Base-by-base conservation (phyloP, 2,329 filamentous ascomycete genomes). In the Tricladium varicosporioides region DNA sequence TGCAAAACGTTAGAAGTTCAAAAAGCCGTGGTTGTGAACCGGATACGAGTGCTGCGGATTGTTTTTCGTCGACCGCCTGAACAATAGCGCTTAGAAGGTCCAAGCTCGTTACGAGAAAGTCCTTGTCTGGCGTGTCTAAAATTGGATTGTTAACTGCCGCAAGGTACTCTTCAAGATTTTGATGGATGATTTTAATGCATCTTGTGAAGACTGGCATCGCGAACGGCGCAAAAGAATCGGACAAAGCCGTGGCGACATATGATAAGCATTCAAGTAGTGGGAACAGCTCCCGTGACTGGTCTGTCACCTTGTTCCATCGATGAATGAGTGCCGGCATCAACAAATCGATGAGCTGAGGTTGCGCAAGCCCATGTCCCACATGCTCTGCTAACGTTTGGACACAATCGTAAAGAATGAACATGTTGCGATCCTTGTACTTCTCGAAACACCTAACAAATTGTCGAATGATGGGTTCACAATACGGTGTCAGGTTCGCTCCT, bases 331-430 rank as follows among this genome's bases (percentile, higher is more conserved):
- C 91, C 19, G 94, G 92, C 93, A 99, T 97, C 58, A 99, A 80
- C 64, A 91, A 81, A 61, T 88, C 83, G 43, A 92, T 86, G n/a
- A 96, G 82, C 52, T 92, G 84, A 5, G 88, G 88, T 60, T 85
- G 81, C n/a, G 91, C 88, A 63, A 99, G 79, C 33, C 88, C 85
- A 5, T 87, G 85, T 10, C 91, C 92, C 54, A 97, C 88, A 69
- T 91, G 88, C 73, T 99, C 94, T 2, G 94, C 94, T 56, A 99
- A 79, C 0, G 94, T 99, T 76, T 99, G 94, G 33, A 99, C 91
- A 72, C 94, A 97, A 75, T 99, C 94, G 76, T 99, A 99, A 33
- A 99, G 83, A 54, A 97, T 95, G 76, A 95, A 97, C 85, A 97
- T 97, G 76, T 99, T 99, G 68, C 91, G 88, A 74, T 97, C 93